These are phyloP conservation scores for Magnusiomyces clavatus DNA, from an alignment of 1,139 yeast species.

Conservation along the genomic window DNA sequence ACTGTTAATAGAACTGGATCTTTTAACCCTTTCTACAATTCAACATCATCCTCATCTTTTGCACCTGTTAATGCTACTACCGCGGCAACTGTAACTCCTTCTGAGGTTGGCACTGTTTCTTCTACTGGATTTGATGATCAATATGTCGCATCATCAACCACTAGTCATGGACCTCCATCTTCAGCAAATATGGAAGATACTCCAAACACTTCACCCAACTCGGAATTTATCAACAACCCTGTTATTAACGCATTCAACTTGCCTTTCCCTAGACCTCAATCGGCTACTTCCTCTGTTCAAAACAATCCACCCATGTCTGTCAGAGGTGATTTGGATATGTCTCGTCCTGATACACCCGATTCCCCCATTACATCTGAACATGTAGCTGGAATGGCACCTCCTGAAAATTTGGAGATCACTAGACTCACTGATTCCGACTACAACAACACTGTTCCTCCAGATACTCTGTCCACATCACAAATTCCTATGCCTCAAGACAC, in stretches of 20 bases:
- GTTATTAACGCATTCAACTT: slow-evolving; percentile 35
- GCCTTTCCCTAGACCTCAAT: slow-evolving; percentile 61
- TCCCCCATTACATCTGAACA: slow-evolving; percentile 24
- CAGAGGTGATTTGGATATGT: slow-evolving; percentile 64
- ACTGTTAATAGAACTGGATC: slow-evolving; percentile 32
- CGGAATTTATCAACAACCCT: slow-evolving; percentile 32
- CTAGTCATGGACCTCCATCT: background rate
- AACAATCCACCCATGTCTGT: slow-evolving; percentile 88
- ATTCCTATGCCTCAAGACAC: too few species aligned
- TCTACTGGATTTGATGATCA: slow-evolving; percentile 5
- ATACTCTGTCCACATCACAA: too few species aligned
- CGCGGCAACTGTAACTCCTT: slow-evolving; percentile 9
- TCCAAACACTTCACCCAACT: slow-evolving; percentile 50
- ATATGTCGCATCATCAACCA: slow-evolving; percentile 9
- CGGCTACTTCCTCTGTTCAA: slow-evolving; percentile 83
- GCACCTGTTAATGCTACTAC: slow-evolving; percentile 9
- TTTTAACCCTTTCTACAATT: slow-evolving; percentile 11
- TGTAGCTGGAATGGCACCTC: slow-evolving; percentile 28
- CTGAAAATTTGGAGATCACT: slow-evolving; percentile 19
- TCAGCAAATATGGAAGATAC: slow-evolving; percentile 29
- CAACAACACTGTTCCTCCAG: too few species aligned
- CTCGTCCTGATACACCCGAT: slow-evolving; percentile 50
- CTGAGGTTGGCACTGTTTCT: slow-evolving; percentile 12
- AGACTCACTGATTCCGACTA: too few species aligned
- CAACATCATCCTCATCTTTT: slow-evolving; percentile 16